Evolutionary conservation across 148 eudicot genomes (phyloP), one percentile per base, ranked within the genome.

Genomic region (Nepenthes gracilis): DNA sequence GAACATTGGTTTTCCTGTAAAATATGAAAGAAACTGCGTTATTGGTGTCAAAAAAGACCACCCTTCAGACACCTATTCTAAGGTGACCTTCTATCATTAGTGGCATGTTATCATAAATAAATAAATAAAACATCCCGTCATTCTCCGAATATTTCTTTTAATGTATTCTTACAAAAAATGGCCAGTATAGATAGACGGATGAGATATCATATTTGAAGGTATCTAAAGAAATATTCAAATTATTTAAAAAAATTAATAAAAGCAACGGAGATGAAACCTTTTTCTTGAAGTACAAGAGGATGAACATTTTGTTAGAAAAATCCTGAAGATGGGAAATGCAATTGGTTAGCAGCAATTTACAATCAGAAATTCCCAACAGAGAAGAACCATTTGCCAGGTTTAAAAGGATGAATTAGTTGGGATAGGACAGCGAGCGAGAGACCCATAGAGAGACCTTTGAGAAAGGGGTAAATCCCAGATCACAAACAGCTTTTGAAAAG

Each of bases 281-380:
- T 76, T 83, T 91, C 74, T 72, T 79, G 74, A 83, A 91, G 71
- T 83, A 78, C 15, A 81, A 70, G 53, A 91, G 75, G 65, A 88
- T 75, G 54, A 91, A 91, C 97, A 91, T 91, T 70, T 91, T 91
- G 49, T 91, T 91, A 6, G 97, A 87, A 62, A 83, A 83, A 72
- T 91, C 97, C 97, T 91, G 87, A 75, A 69, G 9, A 66, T 12
- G 50, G 13, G 11, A 55, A 36, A 23, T 36, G 36, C 37, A 36
- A 52, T n/a, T 14, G 23, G 12, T 50, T 12, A 12, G 14, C 32
- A 32, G 12, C 32, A 14, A 48, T 52, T 32, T 12, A 12, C 59
- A 35, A 11, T 59, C 71, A 59, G 62, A 33, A 23, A 58, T 57
- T 12, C 55, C 5, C 2, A 47, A 6, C 14, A 65, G 14, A 13